Conservation (phyloP, 2,329 filamentous ascomycete species). For the Penicillium concentricum region DNA sequence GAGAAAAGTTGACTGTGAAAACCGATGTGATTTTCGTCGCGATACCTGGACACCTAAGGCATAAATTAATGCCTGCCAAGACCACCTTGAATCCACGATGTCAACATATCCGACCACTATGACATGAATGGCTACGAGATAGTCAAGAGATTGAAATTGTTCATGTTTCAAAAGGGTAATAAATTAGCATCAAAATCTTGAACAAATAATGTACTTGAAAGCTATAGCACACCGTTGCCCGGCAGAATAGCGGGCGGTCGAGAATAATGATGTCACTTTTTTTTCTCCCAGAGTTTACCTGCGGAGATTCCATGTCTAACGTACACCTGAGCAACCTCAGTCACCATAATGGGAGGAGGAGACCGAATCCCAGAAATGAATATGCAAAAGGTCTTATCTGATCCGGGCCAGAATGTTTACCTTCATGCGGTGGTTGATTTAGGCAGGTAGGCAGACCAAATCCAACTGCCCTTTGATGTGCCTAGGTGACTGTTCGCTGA, state of each 20-base stretch:
- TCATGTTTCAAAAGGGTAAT: neutral
- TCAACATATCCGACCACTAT: neutral
- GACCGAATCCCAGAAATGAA: neutral
- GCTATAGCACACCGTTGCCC: neutral
- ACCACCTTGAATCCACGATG: neutral
- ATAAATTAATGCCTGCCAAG: neutral
- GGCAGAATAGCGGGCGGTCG: constrained; percentile 2
- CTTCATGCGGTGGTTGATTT: constrained; percentile 38
- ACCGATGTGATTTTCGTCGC: neutral
- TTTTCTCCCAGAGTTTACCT: neutral
- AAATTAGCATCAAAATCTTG: neutral
- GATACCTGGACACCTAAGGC: neutral
- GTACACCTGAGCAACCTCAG: neutral
- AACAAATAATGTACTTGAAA: neutral
- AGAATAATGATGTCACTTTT: constrained; percentile 4
- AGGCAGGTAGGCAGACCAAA: constrained; percentile 34
- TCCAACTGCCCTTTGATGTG: neutral
- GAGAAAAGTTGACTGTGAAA: neutral
- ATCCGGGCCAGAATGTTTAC: constrained; percentile 13
- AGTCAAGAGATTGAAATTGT: too few relatives aligned
- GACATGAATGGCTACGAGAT: neutral
- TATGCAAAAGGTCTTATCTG: neutral
- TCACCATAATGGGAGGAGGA: constrained; percentile 9
- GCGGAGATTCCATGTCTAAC: neutral
- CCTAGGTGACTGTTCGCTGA: neutral